These are phyloP conservation scores for Xylariaceae sp. DNA, from an alignment of 2,329 filamentous ascomycete genomes.

Conservation along the genomic window DNA sequence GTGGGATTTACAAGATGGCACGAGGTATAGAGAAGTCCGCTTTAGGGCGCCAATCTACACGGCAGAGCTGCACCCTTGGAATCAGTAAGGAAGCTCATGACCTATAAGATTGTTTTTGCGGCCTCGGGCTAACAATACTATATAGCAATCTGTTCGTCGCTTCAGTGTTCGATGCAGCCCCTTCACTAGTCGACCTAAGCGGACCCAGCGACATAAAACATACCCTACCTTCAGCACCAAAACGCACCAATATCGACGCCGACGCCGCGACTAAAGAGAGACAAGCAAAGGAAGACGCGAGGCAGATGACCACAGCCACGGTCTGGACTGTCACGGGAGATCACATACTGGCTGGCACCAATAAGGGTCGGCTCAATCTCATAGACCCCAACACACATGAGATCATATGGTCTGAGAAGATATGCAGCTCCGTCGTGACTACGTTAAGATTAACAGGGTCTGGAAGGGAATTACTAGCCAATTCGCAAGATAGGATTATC, in stretches of 20 bases:
- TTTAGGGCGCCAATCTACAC: slow-evolving; percentile 95
- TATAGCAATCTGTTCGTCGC: slow-evolving; percentile 83
- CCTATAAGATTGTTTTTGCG: neutral
- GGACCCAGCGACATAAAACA: slow-evolving; percentile 74
- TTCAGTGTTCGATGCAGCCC: slow-evolving; percentile 91
- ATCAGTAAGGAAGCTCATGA: slow-evolving; percentile 65
- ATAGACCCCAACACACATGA: slow-evolving; percentile 82
- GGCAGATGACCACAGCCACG: slow-evolving; percentile 91
- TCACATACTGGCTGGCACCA: slow-evolving; percentile 91
- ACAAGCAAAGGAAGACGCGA: slow-evolving; percentile 87
- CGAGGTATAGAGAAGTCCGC: slow-evolving; percentile 80
- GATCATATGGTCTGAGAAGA: slow-evolving; percentile 87
- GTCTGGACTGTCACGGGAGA: slow-evolving; percentile 86
- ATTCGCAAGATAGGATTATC: slow-evolving; percentile 93
- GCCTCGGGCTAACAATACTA: slow-evolving; percentile 4
- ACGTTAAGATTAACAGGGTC: slow-evolving; percentile 84
- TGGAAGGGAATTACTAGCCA: slow-evolving; percentile 86
- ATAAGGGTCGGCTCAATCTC: slow-evolving; percentile 94
- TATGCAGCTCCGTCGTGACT: slow-evolving; percentile 87
- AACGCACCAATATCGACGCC: slow-evolving; percentile 71
- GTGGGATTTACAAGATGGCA: slow-evolving; percentile 80
- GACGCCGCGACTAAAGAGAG: slow-evolving; percentile 79
- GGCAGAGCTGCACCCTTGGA: slow-evolving; percentile 89
- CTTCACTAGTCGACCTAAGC: slow-evolving; percentile 82
- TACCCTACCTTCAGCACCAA: slow-evolving; percentile 80